Base-by-base conservation (phyloP, 2,329 filamentous ascomycete species). In the Pseudogymnoascus sp. region DNA sequence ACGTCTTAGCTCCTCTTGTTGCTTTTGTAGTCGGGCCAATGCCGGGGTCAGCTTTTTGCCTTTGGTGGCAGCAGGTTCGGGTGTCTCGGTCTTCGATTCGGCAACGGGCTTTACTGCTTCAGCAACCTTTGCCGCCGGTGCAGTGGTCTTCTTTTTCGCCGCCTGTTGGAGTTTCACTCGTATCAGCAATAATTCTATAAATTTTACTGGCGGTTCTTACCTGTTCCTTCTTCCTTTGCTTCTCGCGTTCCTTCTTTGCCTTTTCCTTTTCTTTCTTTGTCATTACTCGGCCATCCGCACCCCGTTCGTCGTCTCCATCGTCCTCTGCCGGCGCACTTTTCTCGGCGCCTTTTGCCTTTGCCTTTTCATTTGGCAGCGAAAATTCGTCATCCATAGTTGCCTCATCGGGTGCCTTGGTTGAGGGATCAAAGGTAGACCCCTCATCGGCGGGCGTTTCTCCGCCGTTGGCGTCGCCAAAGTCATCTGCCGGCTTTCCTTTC, bases 251-350 rank as follows among this genome's bases (percentile, higher is more conserved):
- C 79, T 97, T 99, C 83, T 93, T 97, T 72, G 93, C 82, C 77
- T 91, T 96, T 76, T 99, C 94, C 80, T 99, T 99, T 79, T 99
- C 92, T 63, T 95, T 94, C 84, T 97, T 99, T 39, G 91, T 96
- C 78, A 97, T 86, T 58, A 97, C 82, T 62, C 86, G 84, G 49
- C 88, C 88, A 64, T 80, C 79, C 3, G 80, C 81, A 6, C 75
- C 84, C 9, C 77, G 80, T 16, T 80, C 81, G 19, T 80, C 81
- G 2, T 79, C 81, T 5, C 79, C 82, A 23, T 77, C 81, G 14
- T 76, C 74, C 58, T 78, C 75, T 66, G 79, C 74, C 16, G 75
- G 72, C 45, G 76, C 75, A 66, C 78, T 66, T 72, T 80, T 72
- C 74, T 75, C 72, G 70, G 77, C 79, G 74, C 75, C 82, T 77